These are phyloP conservation scores for Kazachstania psychrophila DNA, from an alignment of 805 yeast species.

Conservation along the genomic window DNA sequence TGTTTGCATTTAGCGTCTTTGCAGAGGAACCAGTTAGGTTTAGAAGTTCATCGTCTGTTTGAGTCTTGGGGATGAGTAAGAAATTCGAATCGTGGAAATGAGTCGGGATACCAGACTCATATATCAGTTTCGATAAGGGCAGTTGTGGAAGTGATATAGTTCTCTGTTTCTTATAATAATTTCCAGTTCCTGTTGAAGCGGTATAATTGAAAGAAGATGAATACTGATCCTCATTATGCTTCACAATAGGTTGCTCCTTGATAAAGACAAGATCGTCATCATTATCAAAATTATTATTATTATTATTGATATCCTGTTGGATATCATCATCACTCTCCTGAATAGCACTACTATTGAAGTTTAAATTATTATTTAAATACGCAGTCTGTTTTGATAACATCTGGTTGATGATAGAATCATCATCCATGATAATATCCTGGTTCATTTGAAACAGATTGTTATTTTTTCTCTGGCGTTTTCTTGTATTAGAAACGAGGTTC, in stretches of 20 bases:
- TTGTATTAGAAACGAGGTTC: background rate
- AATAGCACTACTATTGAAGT: conserved; percentile 7
- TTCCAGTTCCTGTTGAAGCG: too few relatives aligned
- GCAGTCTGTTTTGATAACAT: conserved; percentile 22
- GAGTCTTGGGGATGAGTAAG: conserved; percentile 12
- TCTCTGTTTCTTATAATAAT: conserved; percentile 34
- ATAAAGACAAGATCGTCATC: conserved; percentile 26
- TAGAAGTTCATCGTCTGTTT: conserved; percentile 26
- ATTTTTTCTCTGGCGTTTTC: conserved; percentile 3
- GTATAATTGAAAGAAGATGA: background rate
- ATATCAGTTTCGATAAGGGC: conserved; percentile 39
- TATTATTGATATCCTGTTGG: background rate
- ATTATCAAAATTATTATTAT: conserved; percentile 7
- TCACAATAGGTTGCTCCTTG: conserved; percentile 20
- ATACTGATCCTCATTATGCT: background rate
- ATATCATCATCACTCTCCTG: conserved; percentile 1
- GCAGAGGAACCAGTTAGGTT: conserved; percentile 27
- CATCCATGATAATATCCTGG: background rate
- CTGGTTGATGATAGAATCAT: conserved; percentile 1
- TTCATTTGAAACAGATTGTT: too few relatives aligned
- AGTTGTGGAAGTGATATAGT: conserved; percentile 48
- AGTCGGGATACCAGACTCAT: too few relatives aligned
- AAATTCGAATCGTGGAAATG: too few relatives aligned
- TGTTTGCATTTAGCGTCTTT: conserved; percentile 27
- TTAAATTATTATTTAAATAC: conserved; percentile 15